Base-by-base conservation (phyloP, 2,329 filamentous ascomycete genomes). In the Ophiocordyceps unilateralis region DNA sequence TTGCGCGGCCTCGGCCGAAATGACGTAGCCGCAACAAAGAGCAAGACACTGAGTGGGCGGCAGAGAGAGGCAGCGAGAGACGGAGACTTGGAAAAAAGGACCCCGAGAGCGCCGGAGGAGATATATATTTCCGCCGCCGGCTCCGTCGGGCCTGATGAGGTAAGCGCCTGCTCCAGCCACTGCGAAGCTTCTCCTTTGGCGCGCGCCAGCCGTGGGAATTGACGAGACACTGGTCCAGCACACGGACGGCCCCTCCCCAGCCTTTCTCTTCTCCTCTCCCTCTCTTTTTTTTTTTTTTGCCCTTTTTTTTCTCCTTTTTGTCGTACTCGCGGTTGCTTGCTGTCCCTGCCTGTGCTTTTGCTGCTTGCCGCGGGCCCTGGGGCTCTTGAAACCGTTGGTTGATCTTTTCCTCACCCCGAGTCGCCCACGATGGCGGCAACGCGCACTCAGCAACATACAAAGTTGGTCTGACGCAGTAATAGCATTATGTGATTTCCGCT, bases 371-470 rank as follows among this genome's bases (percentile, higher is more conserved):
- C n/a, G 12, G 30, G 15, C 30, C 14, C n/a, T 14, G 30, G 15
- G 14, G 12, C 30, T 34, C 30, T 34, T 11, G 6, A 26, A 6
- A 26, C 6, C 12, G n/a, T n/a, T 14, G 15, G 30, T 34, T 17
- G 30, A 34, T 17, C 14, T 34, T 34, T 6, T 15, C 10, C 34
- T 11, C 17, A 5, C 20, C 41, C 17, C 20, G 39, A 28, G 36
- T 42, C 41, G 45, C 47, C 49, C 45, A 50, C 41, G 51, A 56
- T 50, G 48, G 54, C 58, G 48, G 49, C 56, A 41, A 49, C 60
- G 43, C 57, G 58, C 39, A 56, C 57, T 28, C 51, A 54, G 42
- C 57, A 62, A 43, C 59, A 62, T 47, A 59, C 58, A 41, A 61
- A 61, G 59, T 62, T 37, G 22, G 57, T 55, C 19, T n/a, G n/a